Conservation (phyloP, 2,329 filamentous ascomycete species). For the Anthostomella pinea region DNA sequence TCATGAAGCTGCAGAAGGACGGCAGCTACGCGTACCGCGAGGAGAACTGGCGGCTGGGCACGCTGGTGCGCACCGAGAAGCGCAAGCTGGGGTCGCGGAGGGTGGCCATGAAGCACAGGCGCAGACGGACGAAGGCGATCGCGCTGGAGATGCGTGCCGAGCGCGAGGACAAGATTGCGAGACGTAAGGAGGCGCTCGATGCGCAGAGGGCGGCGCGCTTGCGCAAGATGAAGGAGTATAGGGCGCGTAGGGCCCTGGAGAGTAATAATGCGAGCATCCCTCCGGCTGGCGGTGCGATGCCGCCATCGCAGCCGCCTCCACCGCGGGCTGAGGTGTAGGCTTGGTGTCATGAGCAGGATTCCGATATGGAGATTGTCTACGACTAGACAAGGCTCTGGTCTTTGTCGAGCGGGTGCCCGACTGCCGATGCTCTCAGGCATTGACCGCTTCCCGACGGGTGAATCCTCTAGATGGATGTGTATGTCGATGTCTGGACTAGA, state of each 20-base stretch:
- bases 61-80: conserved; percentile 49
- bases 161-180: conserved; percentile 30
- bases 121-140: conserved; percentile 35
- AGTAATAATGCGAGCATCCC: conserved; percentile 2
- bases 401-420: too few relatives aligned
- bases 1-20: conserved; percentile 49
- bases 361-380: too few relatives aligned
- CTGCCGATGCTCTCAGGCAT: too few relatives aligned
- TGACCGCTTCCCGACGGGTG: too few relatives aligned
- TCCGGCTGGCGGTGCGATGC: conserved; percentile 4
- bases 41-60: conserved; percentile 58
- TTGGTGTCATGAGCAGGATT: too few relatives aligned
- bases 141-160: conserved; percentile 28
- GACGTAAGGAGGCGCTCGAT: conserved; percentile 31
- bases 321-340: conserved; percentile 22
- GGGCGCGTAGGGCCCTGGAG: conserved; percentile 14
- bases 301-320: conserved; percentile 10
- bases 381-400: too few relatives aligned
- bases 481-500: too few relatives aligned
- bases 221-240: conserved; percentile 24
- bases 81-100: conserved; percentile 41
- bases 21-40: conserved; percentile 55
- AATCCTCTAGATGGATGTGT: too few relatives aligned
- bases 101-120: conserved; percentile 49
- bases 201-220: conserved; percentile 19